Base-by-base conservation (phyloP, 768 basidiomycete species). In the Suillus cothurnatus region DNA sequence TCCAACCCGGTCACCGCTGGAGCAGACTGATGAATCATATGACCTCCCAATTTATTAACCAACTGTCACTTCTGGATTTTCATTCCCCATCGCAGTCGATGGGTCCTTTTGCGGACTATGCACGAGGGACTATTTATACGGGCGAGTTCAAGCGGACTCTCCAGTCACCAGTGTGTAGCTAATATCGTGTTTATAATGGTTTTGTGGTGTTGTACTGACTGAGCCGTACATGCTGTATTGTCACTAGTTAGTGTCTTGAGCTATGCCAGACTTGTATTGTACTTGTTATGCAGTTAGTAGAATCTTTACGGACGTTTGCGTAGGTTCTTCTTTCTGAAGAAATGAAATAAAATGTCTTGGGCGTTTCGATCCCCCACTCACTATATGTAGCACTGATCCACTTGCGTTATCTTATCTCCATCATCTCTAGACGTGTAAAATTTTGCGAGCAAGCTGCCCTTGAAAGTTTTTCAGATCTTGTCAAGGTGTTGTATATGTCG, bases 1-100 rank as follows among this genome's bases (percentile, higher is more conserved):
- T 12, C 23, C 14, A 66, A 74, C 53, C 62, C 64, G 34, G 59
- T 11, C 8, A 53, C 68, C 21, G 50, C 69, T 6, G 71, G 71
- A 56, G 67, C 65, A 41, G 58, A 28, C 39, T 59, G 19, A 59
- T 28, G 26, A n/a, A 55, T 55, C 21, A 14, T 55, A 55, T 12
- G 53, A 34, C 21, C 21, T 55, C 32, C 31, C 21, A 21, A 32
- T 59, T 59, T 41, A 38, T 23, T 19, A 41, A 41, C 39, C 19
- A 59, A 59, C 58, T 59, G 39, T 59, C 58, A 8, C 19, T 59
- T 59, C 39, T 31, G 58, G 19, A 41, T 38, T 59, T 41, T 59
- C 17, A 41, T 41, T 59, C 6, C 19, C 26, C 58, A 59, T 39
- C 14, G 19, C 26, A 28, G 26, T 31, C 19, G 28, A 59, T 43